Conservation (phyloP, 2,329 filamentous ascomycete genomes). For the Chrysoporthe puriensis region DNA sequence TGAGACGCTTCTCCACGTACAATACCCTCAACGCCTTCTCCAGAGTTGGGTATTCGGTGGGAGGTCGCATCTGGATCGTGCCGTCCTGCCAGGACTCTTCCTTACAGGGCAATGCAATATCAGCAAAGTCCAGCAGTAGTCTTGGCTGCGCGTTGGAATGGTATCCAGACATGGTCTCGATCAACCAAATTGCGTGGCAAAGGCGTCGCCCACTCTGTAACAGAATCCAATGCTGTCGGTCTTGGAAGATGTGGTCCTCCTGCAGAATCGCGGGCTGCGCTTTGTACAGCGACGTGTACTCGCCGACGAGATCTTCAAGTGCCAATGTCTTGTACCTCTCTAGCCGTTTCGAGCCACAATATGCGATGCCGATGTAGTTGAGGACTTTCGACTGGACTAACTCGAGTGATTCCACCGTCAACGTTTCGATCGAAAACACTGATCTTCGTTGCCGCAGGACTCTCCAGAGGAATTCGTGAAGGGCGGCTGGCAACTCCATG, state of each 20-base stretch:
- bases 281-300: conserved; percentile 10
- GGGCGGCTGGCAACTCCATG: conserved; percentile 11
- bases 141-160: conserved; percentile 11
- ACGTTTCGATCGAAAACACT: not conserved
- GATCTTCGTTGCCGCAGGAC: conserved; percentile 13
- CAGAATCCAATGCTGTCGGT: conserved; percentile 2
- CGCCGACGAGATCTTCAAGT: conserved; percentile 13
- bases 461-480: conserved; percentile 24
- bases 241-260: not conserved
- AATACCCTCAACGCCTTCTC: conserved; percentile 16
- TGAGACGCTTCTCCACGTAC: conserved; percentile 22
- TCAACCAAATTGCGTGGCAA: conserved; percentile 19
- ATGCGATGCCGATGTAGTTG: conserved; percentile 23
- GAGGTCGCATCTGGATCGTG: not conserved
- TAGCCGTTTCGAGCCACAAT: conserved; percentile 18
- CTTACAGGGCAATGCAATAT: conserved; percentile 20
- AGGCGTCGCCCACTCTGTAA: conserved; percentile 18
- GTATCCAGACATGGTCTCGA: conserved; percentile 22
- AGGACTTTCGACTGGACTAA: conserved; percentile 19
- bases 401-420: conserved; percentile 2
- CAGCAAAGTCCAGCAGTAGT: conserved; percentile 12
- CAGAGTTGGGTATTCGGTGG: conserved; percentile 12
- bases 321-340: conserved; percentile 11
- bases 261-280: not conserved
- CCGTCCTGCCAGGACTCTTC: conserved; percentile 16